Percentiles rank a stretch among this genome's conserved stretches.
Evolutionary conservation across 163 green algal genomes (phyloP).

Genomic region (Smithsoniella earleae): DNA sequence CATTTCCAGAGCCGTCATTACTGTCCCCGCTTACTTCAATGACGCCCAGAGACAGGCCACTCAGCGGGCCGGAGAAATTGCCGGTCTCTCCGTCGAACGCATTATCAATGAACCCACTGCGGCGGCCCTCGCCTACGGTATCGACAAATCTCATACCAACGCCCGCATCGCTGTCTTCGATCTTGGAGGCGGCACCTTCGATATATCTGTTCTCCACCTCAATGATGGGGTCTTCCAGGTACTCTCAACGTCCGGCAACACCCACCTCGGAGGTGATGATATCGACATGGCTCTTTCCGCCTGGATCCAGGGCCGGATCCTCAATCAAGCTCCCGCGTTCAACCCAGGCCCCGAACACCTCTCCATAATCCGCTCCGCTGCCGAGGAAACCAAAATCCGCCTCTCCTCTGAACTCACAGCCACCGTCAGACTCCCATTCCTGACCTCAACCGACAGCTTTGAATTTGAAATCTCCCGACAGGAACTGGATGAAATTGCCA

Average conservation of each 20-base stretch:
- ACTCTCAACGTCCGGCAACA: conserved; percentile 93
- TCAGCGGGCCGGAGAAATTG: conserved; percentile 85
- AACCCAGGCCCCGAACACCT: too few relatives aligned
- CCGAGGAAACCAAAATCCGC: too few relatives aligned
- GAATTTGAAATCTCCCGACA: too few relatives aligned
- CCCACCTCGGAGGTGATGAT: conserved; percentile 93
- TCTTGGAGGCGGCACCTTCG: conserved; percentile 81
- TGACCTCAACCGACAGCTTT: too few relatives aligned
- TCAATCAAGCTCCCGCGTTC: too few relatives aligned
- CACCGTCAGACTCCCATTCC: too few relatives aligned
- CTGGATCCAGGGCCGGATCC: too few relatives aligned
- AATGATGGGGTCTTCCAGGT: conserved; percentile 98
- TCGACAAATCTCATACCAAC: conserved; percentile 90
- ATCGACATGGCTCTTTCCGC: too few relatives aligned
- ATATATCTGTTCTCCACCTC: conserved; percentile 94
- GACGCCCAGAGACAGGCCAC: conserved; percentile 95
- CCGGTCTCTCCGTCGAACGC: conserved; percentile 89
- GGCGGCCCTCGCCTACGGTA: conserved; percentile 92
- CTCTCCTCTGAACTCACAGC: too few relatives aligned
- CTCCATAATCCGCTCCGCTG: too few relatives aligned
- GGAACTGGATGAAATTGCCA: too few relatives aligned
- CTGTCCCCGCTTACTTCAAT: conserved; percentile 99
- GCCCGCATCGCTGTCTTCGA: conserved; percentile 97
- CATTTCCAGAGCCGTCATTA: conserved; percentile 97
- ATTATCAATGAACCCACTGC: conserved; percentile 99